Percentiles rank a stretch among this genome's conserved stretches.
phyloP scores from a whole-genome alignment of 75 land plant genomes.

The Cryptomeria japonica region DNA sequence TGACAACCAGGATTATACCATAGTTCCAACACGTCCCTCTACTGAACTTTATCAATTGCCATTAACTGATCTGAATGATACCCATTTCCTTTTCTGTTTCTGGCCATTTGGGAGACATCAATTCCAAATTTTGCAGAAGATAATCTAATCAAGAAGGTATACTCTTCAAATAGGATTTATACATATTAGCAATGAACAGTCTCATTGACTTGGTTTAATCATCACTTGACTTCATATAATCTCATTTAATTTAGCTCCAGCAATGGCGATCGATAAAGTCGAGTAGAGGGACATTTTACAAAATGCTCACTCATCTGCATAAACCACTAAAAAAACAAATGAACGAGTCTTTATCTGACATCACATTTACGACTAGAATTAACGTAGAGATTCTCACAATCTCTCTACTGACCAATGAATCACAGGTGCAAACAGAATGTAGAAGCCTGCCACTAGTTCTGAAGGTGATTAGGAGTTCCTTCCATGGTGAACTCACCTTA shows the following conservation, averaged over 20 bases:
- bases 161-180: background rate
- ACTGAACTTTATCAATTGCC: conserved; percentile 28
- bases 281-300: background rate
- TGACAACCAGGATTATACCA: conserved; percentile 29
- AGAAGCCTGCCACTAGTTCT: conserved; percentile 64
- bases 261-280: background rate
- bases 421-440: conserved; percentile 46
- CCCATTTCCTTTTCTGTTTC: conserved; percentile 45
- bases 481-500: conserved; percentile 27
- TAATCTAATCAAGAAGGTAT: conserved; percentile 49
- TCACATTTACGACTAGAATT: background rate
- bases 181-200: no score
- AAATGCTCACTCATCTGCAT: background rate
- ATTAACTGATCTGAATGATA: conserved; percentile 26
- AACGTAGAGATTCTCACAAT: background rate
- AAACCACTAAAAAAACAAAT: background rate
- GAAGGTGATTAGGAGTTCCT: conserved; percentile 59
- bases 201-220: background rate
- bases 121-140: conserved; percentile 30
- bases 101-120: conserved; percentile 41
- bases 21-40: conserved; percentile 18
- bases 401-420: background rate
- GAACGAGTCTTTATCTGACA: background rate
- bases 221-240: background rate
- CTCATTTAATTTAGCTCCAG: background rate